phyloP scores from a whole-genome alignment of 179 eudicot species.

The Beta lomatogona region DNA sequence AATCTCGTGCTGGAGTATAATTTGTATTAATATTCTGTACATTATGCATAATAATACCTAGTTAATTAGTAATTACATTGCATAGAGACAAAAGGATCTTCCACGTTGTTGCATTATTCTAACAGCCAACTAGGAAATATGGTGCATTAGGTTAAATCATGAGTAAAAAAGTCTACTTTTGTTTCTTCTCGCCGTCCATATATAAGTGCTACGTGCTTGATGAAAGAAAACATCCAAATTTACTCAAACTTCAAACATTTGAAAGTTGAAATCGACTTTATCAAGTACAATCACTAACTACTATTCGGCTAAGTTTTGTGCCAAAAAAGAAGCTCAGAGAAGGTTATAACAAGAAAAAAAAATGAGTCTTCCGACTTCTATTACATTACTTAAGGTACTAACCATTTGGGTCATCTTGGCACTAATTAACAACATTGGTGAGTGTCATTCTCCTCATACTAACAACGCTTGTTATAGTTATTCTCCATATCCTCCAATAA shows the following conservation, averaged over 20 bases:
- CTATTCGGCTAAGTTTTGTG: not conserved
- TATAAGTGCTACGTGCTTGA: not conserved
- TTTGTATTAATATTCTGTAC: too few relatives aligned
- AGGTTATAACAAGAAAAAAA: not conserved
- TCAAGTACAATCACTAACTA: too few relatives aligned
- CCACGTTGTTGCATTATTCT: conserved; percentile 3
- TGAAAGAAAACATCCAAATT: not conserved
- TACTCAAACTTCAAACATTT: not conserved
- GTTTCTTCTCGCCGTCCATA: not conserved
- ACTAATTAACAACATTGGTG: not conserved
- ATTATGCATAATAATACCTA: not conserved
- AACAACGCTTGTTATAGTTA: too few relatives aligned
- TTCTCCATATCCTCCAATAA: not conserved
- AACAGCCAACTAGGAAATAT: not conserved
- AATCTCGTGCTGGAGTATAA: too few relatives aligned
- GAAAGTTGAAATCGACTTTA: too few relatives aligned
- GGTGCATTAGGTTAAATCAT: not conserved
- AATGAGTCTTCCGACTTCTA: not conserved
- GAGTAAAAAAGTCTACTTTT: too few relatives aligned
- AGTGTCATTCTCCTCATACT: not conserved
- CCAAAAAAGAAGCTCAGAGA: not conserved
- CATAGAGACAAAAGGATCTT: not conserved
- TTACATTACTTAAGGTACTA: not conserved
- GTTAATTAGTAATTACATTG: not conserved
- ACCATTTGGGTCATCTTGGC: not conserved